Evolutionary conservation across 257 asterid species (phyloP).

Genomic region (Rubia yunnanensis): DNA sequence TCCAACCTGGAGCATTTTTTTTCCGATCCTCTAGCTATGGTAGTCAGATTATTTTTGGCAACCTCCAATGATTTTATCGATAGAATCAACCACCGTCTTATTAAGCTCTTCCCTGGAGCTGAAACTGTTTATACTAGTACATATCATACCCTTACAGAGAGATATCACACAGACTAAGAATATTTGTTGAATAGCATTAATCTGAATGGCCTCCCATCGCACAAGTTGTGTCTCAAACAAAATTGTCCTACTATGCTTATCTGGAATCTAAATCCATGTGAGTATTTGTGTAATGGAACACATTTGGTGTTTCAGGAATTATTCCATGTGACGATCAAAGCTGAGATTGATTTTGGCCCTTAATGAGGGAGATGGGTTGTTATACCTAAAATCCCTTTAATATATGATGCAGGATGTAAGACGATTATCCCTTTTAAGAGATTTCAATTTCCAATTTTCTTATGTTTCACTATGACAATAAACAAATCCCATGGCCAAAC

Average conservation of each 20-base stretch:
- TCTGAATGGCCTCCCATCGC: not conserved
- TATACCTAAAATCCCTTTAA: not conserved
- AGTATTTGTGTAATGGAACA: not conserved
- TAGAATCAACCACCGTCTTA: not conserved
- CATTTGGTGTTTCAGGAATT: not conserved
- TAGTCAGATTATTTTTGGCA: not conserved
- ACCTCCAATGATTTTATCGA: not conserved
- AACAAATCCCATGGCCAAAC: not conserved
- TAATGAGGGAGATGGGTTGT: not conserved
- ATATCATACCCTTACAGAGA: not conserved
- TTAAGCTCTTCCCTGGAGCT: not conserved
- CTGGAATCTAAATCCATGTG: not conserved
- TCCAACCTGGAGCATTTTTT: not conserved
- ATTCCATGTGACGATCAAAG: not conserved
- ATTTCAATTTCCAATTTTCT: not conserved
- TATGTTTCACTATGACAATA: not conserved
- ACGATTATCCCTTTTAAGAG: not conserved
- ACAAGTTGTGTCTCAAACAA: not conserved
- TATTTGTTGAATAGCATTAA: not conserved
- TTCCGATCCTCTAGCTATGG: not conserved
- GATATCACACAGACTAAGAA: not conserved
- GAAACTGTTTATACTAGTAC: not conserved
- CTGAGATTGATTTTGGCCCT: not conserved
- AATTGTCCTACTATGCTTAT: not conserved
- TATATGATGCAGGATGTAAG: not conserved